phyloP scores from a whole-genome alignment of 345 rosid species.

The Populus davidiana region DNA sequence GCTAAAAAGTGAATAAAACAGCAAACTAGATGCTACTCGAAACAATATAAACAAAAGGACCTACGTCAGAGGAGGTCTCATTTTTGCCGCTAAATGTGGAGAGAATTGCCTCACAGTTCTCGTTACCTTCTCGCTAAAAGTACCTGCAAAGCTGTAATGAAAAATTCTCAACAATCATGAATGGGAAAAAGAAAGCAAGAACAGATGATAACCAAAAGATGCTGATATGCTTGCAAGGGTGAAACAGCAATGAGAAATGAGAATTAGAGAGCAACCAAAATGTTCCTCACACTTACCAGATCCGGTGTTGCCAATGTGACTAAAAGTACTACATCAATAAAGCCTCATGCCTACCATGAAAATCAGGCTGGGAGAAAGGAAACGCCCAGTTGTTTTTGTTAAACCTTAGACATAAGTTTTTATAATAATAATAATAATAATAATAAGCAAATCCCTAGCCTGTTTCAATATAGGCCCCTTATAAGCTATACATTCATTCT shows the following conservation, averaged over 20 bases:
- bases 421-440: too few species aligned
- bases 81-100: slow-evolving; percentile 92
- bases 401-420: too few species aligned
- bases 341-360: too few species aligned
- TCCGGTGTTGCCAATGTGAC: too few species aligned
- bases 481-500: too few species aligned
- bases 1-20: slow-evolving; percentile 13
- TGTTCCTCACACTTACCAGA: background rate
- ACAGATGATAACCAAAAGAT: background rate
- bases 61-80: slow-evolving; percentile 91
- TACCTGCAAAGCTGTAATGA: slow-evolving; percentile 83
- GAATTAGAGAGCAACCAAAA: background rate
- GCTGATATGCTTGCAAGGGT: background rate
- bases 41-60: slow-evolving; percentile 16
- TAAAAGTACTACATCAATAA: too few species aligned
- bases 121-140: slow-evolving; percentile 82
- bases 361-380: too few species aligned
- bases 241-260: background rate
- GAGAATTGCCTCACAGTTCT: slow-evolving; percentile 87
- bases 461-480: too few species aligned
- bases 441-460: too few species aligned
- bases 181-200: background rate
- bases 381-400: too few species aligned
- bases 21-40: slow-evolving; percentile 3
- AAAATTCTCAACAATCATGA: slow-evolving; percentile 15